Conservation (phyloP, 139 green algal genomes). For the Chlamydomonas eustigma region DNA sequence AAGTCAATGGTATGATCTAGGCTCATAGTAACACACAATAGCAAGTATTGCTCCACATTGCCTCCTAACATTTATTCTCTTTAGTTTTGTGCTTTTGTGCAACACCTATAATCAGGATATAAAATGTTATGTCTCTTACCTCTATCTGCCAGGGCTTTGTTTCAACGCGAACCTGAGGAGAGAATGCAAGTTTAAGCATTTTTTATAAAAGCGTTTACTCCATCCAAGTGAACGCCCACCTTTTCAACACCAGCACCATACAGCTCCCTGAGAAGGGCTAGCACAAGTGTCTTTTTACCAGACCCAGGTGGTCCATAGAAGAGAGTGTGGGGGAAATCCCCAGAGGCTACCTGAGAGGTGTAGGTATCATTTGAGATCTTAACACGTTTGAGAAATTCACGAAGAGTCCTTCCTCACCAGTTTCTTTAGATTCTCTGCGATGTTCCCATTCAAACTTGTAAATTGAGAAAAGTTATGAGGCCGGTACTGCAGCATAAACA, state of each 20-base stretch:
- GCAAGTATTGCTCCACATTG: neutral
- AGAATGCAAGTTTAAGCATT: neutral
- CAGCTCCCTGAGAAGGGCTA: conserved; percentile 86
- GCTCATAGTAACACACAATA: neutral
- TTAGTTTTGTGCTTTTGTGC: too few species aligned
- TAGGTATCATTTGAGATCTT: neutral
- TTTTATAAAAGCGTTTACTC: neutral
- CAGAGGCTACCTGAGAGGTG: conserved; percentile 59
- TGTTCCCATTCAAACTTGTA: conserved; percentile 58
- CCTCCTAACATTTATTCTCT: neutral
- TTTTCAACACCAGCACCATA: conserved; percentile 92
- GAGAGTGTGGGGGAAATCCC: conserved; percentile 92
- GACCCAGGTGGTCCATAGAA: conserved; percentile 93
- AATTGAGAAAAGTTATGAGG: conserved; percentile 81
- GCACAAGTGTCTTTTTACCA: conserved; percentile 95
- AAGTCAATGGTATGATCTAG: neutral
- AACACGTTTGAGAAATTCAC: neutral
- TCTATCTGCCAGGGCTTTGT: conserved; percentile 91
- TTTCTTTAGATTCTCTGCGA: conserved; percentile 76
- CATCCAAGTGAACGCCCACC: conserved; percentile 29
- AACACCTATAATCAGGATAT: too few species aligned
- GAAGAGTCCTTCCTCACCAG: conserved; percentile 56
- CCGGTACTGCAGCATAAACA: conserved; percentile 67
- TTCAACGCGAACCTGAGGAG: conserved; percentile 76
- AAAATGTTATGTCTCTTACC: too few species aligned